Base-by-base conservation (phyloP, 1,284 basidiomycete species). In the Ceratobasidium sp. region DNA sequence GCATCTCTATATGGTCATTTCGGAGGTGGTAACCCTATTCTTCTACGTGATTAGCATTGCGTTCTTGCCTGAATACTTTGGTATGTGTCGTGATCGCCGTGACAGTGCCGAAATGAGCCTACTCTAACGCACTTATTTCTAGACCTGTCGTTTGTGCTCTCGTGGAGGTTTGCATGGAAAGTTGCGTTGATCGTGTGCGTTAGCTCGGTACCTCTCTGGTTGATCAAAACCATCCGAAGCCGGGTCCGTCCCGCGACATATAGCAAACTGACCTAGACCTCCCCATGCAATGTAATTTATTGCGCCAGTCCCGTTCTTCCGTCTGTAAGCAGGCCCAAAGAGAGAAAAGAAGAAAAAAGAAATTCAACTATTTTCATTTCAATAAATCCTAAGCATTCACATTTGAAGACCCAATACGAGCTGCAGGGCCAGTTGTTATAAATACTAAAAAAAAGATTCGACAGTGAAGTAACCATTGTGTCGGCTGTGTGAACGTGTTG, bases 1-100 rank as follows among this genome's bases (percentile, higher is more conserved):
- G 95, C 98, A 99, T 86, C 84, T 92, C 7, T 99, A 98, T 86
- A 99, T 99, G 98, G 90, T 98, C 69, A 88, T 98, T 49, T 94
- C 95, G 3, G 96, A 99, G 84, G 87, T 99, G 49, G 93, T 92
- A 28, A 99, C 97, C 0, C 89, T 98, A 23, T 87, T 94, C 79
- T 89, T 99, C 80, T 99, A 99, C 84, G 92, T 95, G 77, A 89
- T 95, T 72, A 97, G 95, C 84, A 98, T 99, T 82, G 91, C 93
- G 0, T 96, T 99, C 85, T 86, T 99, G 69, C 98, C 97, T 0
- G 97, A 97, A 85, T 99, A 97, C 86, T 99, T 99, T 84, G 97
- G 97, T 97, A 77, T 80, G 93, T 88, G 2, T 71, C 46, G 18
- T 46, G 46, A 53, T 53, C n/a, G 20, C 55, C 66, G 13, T 46